Evolutionary conservation across 768 basidiomycete species (phyloP), one percentile per base, ranked within the genome.

Genomic region (Tricholoma flavovirens): DNA sequence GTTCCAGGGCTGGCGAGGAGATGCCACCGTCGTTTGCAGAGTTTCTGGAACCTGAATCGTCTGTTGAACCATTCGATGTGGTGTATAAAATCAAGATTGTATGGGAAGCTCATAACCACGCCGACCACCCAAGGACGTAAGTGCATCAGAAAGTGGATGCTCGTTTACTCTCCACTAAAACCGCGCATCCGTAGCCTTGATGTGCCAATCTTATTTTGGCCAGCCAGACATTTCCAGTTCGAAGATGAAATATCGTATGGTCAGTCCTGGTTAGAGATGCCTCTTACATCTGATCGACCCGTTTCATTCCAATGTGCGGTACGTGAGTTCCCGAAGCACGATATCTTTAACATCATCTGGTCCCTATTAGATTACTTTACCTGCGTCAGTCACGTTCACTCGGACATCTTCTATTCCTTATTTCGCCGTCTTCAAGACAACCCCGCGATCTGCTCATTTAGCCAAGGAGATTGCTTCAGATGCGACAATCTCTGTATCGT

Each of bases 371-470:
- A 75, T 87, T 19, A 86, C 87, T 52, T 69, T 89, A 29, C 87
- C 87, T 19, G 78, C 77, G 22, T 76, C 80, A 14, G 73, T 81
- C 11, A 78, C 78, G 4, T 88, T 87, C 70, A 75, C 81, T 61
- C 85, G 87, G 26, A 67, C 77, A 22, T 77, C 76, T 15, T 78
- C 77, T n/a, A 79, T 90, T 58, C 81, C 87, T 11, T 88, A 83
- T 63, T 89, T 83, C 62, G 84, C 87, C 51, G 83, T 88, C 26
- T 88, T 88, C 69, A 80, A 81, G 9, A 88, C 88, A 29, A 80
- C 70, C 7, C 80, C 83, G 15, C 75, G 82, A 38, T 84, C 82
- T 15, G 67, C 74, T 1, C 60, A 69, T 10, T 70, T 88, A 30
- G 77, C 83, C 8, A 78, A 76, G 56, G 86, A 89, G 63, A 86